phyloP scores from a whole-genome alignment of 148 eudicot genomes.

The Dysphania ambrosioides region DNA sequence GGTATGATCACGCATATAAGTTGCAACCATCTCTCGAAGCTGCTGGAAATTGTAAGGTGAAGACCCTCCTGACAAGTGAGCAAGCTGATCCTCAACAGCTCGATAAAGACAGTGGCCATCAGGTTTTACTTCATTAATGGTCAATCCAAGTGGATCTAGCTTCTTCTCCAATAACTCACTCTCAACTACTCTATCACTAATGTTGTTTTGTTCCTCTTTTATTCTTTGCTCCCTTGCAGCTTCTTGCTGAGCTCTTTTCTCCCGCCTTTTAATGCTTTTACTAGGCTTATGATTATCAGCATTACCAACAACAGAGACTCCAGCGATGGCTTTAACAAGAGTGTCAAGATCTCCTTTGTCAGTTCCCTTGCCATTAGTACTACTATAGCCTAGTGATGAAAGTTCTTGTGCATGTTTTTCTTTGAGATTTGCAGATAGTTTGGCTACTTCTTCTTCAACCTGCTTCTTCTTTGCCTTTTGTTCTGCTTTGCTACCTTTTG shows the following conservation, averaged over 20 bases:
- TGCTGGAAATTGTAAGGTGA: slow-evolving; percentile 51
- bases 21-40: slow-evolving; percentile 60
- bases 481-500: slow-evolving; percentile 82
- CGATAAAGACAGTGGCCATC: slow-evolving; percentile 74
- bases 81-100: slow-evolving; percentile 68
- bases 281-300: slow-evolving; percentile 55
- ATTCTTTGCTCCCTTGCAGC: slow-evolving; percentile 73
- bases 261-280: slow-evolving; percentile 55
- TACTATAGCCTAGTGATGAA: slow-evolving; percentile 49
- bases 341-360: slow-evolving; percentile 46
- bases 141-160: slow-evolving; percentile 57
- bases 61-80: slow-evolving; percentile 41
- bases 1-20: slow-evolving; percentile 53
- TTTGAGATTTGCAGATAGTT: slow-evolving; percentile 48
- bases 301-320: slow-evolving; percentile 46
- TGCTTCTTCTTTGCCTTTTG: slow-evolving; percentile 76
- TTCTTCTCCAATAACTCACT: slow-evolving; percentile 48
- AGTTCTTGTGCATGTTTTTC: slow-evolving; percentile 61
- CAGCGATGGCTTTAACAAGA: slow-evolving; percentile 65
- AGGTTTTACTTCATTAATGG: slow-evolving; percentile 57
- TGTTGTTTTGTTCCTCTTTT: slow-evolving; percentile 62
- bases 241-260: slow-evolving; percentile 70
- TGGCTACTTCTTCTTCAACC: slow-evolving; percentile 61
- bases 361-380: slow-evolving; percentile 27
- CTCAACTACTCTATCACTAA: slow-evolving; percentile 51